Base-by-base conservation (phyloP, 2,329 filamentous ascomycete species). In the Pseudogymnoascus sp. region DNA sequence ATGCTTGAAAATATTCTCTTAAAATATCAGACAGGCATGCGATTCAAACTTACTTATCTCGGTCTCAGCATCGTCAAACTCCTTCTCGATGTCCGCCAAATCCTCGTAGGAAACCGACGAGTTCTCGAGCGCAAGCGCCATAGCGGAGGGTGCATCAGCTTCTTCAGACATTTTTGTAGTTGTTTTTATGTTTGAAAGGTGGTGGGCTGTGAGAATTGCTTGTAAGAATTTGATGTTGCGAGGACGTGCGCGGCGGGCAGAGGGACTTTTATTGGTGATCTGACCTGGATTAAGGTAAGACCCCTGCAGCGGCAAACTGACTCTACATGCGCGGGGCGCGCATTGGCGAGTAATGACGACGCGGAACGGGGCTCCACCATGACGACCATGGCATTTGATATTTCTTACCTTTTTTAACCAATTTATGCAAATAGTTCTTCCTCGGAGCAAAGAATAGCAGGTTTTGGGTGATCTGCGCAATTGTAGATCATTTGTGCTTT, bases 61-160 rank as follows among this genome's bases (percentile, higher is more conserved):
- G 36, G 87, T 81, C 76, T 97, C 92, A 36, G 86, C 86, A 69
- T 92, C 85, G 64, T 92, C 87, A 70, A 96, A 96, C 66, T 95
- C 88, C 68, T 86, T 82, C 79, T 96, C 90, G 66, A 97, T 80
- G 62, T 87, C 82, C 63, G 85, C 83, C 66, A 97, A 85, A 73
- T 93, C 84, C 75, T 91, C 88, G 75, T 90, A 92, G 63, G 81
- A 82, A 65, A 87, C 76, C 63, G 75, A 67, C 64, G 76, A 77
- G 25, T 76, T 74, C 63, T 76, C 74, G 52, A 74, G 63, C 27
- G 72, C 71, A 60, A 70, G 68, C 58, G 48, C 48, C 48, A 55
- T 33, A 2, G 48, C 48, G 15, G 48, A 55, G 12, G 48, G 45
- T 52, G 29, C 33, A 55, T 13, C 48, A 33, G 48, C 48, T 55